phyloP scores from a whole-genome alignment of 495 filamentous ascomycete genomes.

The Talaromyces liani region DNA sequence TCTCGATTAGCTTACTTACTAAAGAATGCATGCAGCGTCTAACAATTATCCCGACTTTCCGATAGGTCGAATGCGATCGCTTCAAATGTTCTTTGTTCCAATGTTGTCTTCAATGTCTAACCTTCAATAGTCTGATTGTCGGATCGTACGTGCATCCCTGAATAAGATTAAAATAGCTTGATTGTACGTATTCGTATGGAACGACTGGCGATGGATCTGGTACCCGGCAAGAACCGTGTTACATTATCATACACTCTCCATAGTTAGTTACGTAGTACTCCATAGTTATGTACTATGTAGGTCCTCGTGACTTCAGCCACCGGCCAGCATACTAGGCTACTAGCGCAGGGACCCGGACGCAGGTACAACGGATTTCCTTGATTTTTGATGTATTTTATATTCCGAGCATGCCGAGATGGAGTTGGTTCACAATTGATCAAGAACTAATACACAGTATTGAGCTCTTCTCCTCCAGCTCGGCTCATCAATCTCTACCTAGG shows the following conservation, averaged over 20 bases:
- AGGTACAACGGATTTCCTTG: not conserved
- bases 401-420: not conserved
- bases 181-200: not conserved
- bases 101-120: not conserved
- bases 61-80: not conserved
- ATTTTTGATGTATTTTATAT: not conserved
- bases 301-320: not conserved
- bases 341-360: slow-evolving; percentile 2
- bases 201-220: not conserved
- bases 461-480: not conserved
- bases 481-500: too few species aligned
- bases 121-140: not conserved
- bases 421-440: not conserved
- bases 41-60: not conserved
- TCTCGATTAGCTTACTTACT: too few species aligned
- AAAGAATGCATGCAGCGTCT: not conserved
- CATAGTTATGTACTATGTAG: not conserved
- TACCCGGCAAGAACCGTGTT: not conserved
- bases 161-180: not conserved
- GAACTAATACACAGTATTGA: too few species aligned
- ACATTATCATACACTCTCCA: not conserved
- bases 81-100: not conserved
- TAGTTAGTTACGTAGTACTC: not conserved
- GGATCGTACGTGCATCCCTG: not conserved
- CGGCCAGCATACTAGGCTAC: not conserved